Base-by-base conservation (phyloP, 768 basidiomycete genomes). In the Boletus vinaceobasis region DNA sequence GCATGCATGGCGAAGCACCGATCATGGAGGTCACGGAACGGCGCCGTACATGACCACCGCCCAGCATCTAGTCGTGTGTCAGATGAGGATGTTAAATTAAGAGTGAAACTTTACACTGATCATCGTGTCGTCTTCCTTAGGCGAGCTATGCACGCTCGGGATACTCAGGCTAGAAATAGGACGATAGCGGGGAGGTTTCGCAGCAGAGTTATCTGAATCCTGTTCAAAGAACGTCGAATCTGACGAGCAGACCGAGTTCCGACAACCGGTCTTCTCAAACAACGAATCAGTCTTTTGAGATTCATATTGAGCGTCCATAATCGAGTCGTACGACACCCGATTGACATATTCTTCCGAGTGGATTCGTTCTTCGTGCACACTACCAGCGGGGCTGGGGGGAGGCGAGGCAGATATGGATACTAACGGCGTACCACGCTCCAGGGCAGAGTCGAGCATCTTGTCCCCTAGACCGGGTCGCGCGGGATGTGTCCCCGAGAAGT, bases 101-200 rank as follows among this genome's bases (percentile, higher is more conserved):
- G 8, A 32, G 10, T 3, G 21, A n/a, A 27, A 7, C 72, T 84
- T 64, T 68, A 89, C 87, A 37, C 80, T 82, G 44, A 91, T 86
- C 88, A 90, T 89, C 0, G 90, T 91, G 60, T 91, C 89, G 55
- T 90, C 87, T 27, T 90, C 88, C 58, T 76, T 77, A 42, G 71
- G 69, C 0, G 84, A 79, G 55, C 80, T 82, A 39, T 82, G 79
- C 19, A 62, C 59, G 4, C 70, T 66, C 29, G 73, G 74, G 35
- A 80, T 71, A 61, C 87, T 90, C 49, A 84, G 62, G 35, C 84
- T 73, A 0, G 89, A 90, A 29, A 88, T 60, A 0, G 87, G 87
- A 15, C 87, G 75, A 72, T 83, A 86, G 31, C 80, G 81, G 23
- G 77, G 76, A 5, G 75, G 78, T n/a, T 80, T 70, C 47, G 76